phyloP scores from a whole-genome alignment of 352 stramenopile genomes.

The Phytophthora ohioensis region DNA sequence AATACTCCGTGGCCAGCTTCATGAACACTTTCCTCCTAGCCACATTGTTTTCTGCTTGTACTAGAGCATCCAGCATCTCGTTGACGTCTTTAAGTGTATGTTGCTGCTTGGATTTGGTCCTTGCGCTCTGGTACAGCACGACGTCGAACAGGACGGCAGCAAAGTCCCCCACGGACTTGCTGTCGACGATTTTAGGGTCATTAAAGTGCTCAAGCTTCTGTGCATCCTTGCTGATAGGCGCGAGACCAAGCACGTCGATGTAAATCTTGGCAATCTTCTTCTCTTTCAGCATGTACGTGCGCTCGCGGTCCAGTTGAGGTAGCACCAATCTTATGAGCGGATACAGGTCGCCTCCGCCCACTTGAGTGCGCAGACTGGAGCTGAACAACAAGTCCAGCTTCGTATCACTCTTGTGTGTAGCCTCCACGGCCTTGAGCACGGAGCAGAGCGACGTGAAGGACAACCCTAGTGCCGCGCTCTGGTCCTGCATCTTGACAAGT shows the following conservation, averaged over 20 bases:
- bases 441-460: slow-evolving; percentile 81
- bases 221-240: slow-evolving; percentile 66
- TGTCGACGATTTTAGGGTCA: slow-evolving; percentile 83
- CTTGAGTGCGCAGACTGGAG: slow-evolving; percentile 58
- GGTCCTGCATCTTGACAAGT: slow-evolving; percentile 23
- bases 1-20: slow-evolving; percentile 78
- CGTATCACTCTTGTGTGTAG: slow-evolving; percentile 74
- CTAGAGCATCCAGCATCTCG: slow-evolving; percentile 63
- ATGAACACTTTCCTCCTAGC: slow-evolving; percentile 72
- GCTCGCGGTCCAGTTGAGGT: slow-evolving; percentile 84
- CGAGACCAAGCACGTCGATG: slow-evolving; percentile 77
- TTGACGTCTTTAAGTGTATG: slow-evolving; percentile 77
- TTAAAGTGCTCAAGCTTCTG: slow-evolving; percentile 87
- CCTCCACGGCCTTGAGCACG: slow-evolving; percentile 75
- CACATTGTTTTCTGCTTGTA: slow-evolving; percentile 51
- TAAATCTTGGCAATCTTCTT: slow-evolving; percentile 89
- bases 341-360: slow-evolving; percentile 70
- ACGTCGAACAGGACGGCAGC: slow-evolving; percentile 79
- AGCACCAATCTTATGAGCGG: slow-evolving; percentile 79
- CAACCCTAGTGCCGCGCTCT: slow-evolving; percentile 45
- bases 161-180: slow-evolving; percentile 86
- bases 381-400: slow-evolving; percentile 87
- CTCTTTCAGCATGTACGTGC: slow-evolving; percentile 89
- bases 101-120: slow-evolving; percentile 43
- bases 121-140: slow-evolving; percentile 68